These are phyloP conservation scores for Pseudotsuga menziesii DNA, from an alignment of 75 land plant genomes.

Conservation along the genomic window DNA sequence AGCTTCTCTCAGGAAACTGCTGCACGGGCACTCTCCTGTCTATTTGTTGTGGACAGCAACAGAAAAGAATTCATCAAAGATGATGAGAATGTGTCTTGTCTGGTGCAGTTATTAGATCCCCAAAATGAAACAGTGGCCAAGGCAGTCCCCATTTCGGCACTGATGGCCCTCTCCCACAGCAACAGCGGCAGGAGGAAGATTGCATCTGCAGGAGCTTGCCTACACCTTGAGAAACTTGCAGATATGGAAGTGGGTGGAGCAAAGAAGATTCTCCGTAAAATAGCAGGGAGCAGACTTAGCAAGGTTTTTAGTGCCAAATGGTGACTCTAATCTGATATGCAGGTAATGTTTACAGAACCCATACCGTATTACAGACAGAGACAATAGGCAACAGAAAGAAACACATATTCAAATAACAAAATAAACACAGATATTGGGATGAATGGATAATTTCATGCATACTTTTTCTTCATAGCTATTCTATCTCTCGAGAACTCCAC, in stretches of 20 bases:
- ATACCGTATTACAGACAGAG: too few relatives aligned
- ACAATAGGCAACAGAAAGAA: too few relatives aligned
- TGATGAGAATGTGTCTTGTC: constrained; percentile 36
- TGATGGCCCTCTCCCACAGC: constrained; percentile 39
- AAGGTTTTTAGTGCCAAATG: constrained; percentile 1
- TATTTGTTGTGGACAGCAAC: constrained; percentile 46
- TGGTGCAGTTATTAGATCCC: constrained; percentile 47
- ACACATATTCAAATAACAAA: too few relatives aligned
- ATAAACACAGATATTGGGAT: too few relatives aligned
- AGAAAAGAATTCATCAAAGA: constrained; percentile 44
- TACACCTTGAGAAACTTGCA: constrained; percentile 54
- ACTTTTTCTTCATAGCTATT: too few relatives aligned
- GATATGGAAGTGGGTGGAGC: constrained; percentile 61
- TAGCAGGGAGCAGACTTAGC: constrained; percentile 15
- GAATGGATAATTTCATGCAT: too few relatives aligned
- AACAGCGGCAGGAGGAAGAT: constrained; percentile 57
- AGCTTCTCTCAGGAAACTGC: constrained; percentile 48
- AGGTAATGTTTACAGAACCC: neutral
- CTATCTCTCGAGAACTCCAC: too few relatives aligned
- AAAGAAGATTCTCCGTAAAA: constrained; percentile 40
- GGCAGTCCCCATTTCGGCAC: constrained; percentile 41
- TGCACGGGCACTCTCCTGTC: constrained; percentile 35
- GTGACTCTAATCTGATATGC: neutral
- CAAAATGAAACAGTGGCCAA: constrained; percentile 20
- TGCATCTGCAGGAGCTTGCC: constrained; percentile 41